Conservation (phyloP, 768 basidiomycete species). For the Phylloporus scabripes region DNA sequence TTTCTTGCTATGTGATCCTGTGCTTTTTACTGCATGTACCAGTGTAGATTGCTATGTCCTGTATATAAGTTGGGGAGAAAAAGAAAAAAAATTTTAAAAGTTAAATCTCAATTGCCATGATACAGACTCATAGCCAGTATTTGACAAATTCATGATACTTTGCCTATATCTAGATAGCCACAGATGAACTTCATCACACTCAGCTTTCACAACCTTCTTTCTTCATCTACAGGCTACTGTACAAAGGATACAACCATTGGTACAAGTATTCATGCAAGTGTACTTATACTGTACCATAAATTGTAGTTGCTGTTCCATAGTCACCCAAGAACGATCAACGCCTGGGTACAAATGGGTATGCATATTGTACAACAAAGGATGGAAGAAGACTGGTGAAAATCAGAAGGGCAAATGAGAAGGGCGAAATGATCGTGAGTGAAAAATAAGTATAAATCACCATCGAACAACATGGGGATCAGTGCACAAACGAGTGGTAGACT, state of each 20-base stretch:
- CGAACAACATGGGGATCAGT: neutral
- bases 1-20: conserved; percentile 14
- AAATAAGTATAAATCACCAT: conserved; percentile 4
- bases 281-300: conserved; percentile 14
- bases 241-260: conserved; percentile 19
- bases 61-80: conserved; percentile 5
- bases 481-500: conserved; percentile 1
- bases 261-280: conserved; percentile 15
- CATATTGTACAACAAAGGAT: conserved; percentile 15
- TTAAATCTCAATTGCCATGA: neutral
- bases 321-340: conserved; percentile 12
- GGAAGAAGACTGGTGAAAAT: conserved; percentile 1
- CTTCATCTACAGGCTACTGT: conserved; percentile 19
- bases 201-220: conserved; percentile 2
- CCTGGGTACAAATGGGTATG: neutral
- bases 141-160: too few species aligned
- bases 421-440: neutral
- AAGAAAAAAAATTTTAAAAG: conserved; percentile 6
- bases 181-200: neutral
- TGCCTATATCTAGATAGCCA: neutral
- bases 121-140: too few species aligned
- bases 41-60: conserved; percentile 5
- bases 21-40: neutral
- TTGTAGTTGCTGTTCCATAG: conserved; percentile 10
- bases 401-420: neutral